Evolutionary conservation across 1,284 basidiomycete species (phyloP), one percentile per base, ranked within the genome.

Genomic region (Chalciporus sp.): DNA sequence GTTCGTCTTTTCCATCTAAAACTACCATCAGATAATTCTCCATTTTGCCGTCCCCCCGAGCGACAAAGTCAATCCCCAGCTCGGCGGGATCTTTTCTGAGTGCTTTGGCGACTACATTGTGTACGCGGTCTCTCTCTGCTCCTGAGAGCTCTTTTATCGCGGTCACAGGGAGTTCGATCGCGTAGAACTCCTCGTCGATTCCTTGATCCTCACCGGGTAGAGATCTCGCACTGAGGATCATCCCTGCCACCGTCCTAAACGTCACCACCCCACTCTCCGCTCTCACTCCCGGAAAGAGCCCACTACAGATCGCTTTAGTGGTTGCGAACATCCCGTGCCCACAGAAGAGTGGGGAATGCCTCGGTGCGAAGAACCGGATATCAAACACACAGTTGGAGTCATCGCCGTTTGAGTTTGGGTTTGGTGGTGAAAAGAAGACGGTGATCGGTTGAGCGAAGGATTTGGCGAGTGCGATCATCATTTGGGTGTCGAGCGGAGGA

Each of bases 111-210:
- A 77, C 57, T 3, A 66, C 61, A 4, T 49, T 51, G 42, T 60
- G 60, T 12, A 76, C 55, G 33, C 58, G 68, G 7, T 56, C 59
- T 19, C 62, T 67, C 50, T 76, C 73, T 6, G 62, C 65, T 0
- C 53, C 57, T 16, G 65, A 56, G 10, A 76, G 61, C 9, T 67
- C 64, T 19, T 58, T 61, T 7, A 69, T 53, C 7, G 60, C 55
- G n/a, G 61, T 63, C 0, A 64, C 56, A 4, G 77, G 76, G 23
- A 80, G 65, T 31, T 73, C 69, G 16, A 85, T 73, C 58, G 80
- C 74, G 26, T 82, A 64, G 37, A 65, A 69, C 10, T 69, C 71
- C 71, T 73, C 23, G 58, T 53, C 42, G 40, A 26, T 7, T 56
- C 51, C 40, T 35, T 29, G 9, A 43, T 57, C 51, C 3, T 17